Base-by-base conservation (phyloP, 2,329 filamentous ascomycete species). In the Tolypocladium tropicale region DNA sequence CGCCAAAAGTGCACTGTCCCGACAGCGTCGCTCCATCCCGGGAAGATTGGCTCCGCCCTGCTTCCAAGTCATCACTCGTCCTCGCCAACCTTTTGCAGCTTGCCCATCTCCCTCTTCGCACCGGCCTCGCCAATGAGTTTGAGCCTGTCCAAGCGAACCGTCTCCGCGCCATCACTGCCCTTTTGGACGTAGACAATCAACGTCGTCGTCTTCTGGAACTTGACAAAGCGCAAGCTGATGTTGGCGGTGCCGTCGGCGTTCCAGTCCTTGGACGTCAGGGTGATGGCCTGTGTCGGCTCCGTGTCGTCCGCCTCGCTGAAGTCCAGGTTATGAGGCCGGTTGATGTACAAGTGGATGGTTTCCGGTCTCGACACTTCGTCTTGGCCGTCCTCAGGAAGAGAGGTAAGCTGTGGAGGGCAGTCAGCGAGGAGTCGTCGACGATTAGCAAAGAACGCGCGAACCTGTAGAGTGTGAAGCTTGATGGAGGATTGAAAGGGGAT, bases 291-390 rank as follows among this genome's bases (percentile, higher is more conserved):
- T 18, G 89, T 92, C 1, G 89, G 81, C 52, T 86, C 80, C 54
- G 89, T 86, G 65, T 93, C 90, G 58, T 96, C 93, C 39, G 93
- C 93, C 71, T 99, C 94, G 65, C 94, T 89, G 67, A 99, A 99
- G 7, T 93, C 91, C 58, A 99, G 83, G 66, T 95, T 94, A 68
- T 95, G 90, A 53, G 91, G 81, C 57, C 85, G 84, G 76, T 99
- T 99, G 61, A 84, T 87, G 74, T 91, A 99, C 55, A 99, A 76
- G 67, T 90, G 87, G 65, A 99, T 78, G 3, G 85, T 89, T 69
- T 83, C 87, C 10, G 94, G 94, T 61, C 93, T 83, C 78, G 91
- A 87, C 1, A 80, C 76, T 58, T 94, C 89, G 43, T 91, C 86
- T 53, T 89, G 85, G 53, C 86, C 85, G 25, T 80, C 75, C 5